phyloP scores from a whole-genome alignment of 208 protist genomes.

The Eutreptiella sp. region DNA sequence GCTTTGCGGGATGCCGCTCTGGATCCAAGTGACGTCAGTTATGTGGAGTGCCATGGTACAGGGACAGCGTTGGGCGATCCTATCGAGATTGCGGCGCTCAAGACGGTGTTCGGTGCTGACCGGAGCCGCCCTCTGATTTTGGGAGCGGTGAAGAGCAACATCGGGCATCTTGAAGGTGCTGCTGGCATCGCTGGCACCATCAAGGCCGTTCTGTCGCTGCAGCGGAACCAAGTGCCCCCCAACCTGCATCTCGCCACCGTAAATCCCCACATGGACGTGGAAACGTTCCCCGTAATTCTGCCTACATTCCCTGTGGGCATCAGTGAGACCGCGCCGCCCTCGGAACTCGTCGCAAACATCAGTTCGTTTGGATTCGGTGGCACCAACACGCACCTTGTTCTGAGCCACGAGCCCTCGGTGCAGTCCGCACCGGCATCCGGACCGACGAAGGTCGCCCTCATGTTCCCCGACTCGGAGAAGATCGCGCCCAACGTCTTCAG shows the following conservation, averaged over 20 bases:
- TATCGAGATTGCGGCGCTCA: conserved; percentile 39
- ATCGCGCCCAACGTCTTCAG: conserved; percentile 41
- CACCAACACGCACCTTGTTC: conserved; percentile 29
- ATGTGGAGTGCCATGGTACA: conserved; percentile 47
- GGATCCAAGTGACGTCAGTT: conserved; percentile 30
- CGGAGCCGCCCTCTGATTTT: conserved; percentile 4
- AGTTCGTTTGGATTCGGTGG: conserved; percentile 32
- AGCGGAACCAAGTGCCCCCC: conserved; percentile 3
- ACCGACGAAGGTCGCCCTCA: conserved; percentile 38
- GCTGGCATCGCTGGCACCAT: conserved; percentile 34
- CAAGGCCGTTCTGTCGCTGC: conserved; percentile 11
- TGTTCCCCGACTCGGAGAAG: conserved; percentile 43
- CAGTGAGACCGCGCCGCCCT: too few relatives aligned
- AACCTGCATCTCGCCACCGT: too few relatives aligned
- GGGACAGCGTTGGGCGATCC: conserved; percentile 47
- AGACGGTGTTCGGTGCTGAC: conserved; percentile 9
- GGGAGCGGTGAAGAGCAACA: conserved; percentile 36
- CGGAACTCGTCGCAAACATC: too few relatives aligned
- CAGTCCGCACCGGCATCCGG: too few relatives aligned
- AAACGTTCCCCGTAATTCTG: too few relatives aligned
- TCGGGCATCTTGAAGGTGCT: conserved; percentile 39
- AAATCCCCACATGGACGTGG: too few relatives aligned
- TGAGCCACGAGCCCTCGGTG: too few relatives aligned
- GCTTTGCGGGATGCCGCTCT: conserved; percentile 25
- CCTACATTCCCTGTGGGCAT: too few relatives aligned